These are phyloP conservation scores for Hypoxylon sp. DNA, from an alignment of 2,329 filamentous ascomycete genomes.

Conservation along the genomic window DNA sequence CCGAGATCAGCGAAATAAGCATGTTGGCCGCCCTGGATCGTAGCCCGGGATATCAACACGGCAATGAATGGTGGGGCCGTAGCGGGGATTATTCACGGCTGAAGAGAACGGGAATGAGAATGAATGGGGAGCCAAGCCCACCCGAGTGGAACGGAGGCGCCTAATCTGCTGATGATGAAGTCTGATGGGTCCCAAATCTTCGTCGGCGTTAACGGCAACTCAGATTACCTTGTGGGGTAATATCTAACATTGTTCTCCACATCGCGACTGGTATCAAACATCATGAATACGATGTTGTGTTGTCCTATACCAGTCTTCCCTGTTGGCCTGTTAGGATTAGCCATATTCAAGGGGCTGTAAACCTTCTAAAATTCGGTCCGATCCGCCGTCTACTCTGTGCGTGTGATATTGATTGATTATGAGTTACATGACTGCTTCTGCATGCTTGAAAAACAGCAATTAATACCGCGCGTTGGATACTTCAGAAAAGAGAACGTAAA, in stretches of 20 bases:
- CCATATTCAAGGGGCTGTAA: not conserved
- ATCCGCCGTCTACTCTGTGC: not conserved
- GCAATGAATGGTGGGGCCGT: slow-evolving; percentile 51
- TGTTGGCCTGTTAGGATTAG: not conserved
- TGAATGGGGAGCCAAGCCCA: slow-evolving; percentile 22
- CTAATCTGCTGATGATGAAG: slow-evolving; percentile 19
- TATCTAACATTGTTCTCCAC: slow-evolving; percentile 7
- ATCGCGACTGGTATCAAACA: slow-evolving; percentile 3
- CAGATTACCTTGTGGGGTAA: slow-evolving; percentile 1
- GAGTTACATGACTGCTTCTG: not conserved
- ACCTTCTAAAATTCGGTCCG: not conserved
- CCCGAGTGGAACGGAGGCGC: slow-evolving; percentile 31
- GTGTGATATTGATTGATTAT: not conserved
- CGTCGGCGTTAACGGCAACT: slow-evolving; percentile 30
- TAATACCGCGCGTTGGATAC: not conserved
- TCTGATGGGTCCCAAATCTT: slow-evolving; percentile 10
- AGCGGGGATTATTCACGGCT: slow-evolving; percentile 50
- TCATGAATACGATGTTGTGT: not conserved
- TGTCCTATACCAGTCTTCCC: not conserved
- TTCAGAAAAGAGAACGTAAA: not conserved
- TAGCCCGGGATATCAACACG: slow-evolving; percentile 50
- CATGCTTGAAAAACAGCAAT: not conserved
- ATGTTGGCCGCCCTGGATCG: slow-evolving; percentile 26
- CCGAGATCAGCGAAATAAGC: slow-evolving; percentile 31
- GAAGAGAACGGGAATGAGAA: slow-evolving; percentile 52